Evolutionary conservation across 1,284 basidiomycete species (phyloP), one percentile per base, ranked within the genome.

Genomic region (Trichosporon ovoides): DNA sequence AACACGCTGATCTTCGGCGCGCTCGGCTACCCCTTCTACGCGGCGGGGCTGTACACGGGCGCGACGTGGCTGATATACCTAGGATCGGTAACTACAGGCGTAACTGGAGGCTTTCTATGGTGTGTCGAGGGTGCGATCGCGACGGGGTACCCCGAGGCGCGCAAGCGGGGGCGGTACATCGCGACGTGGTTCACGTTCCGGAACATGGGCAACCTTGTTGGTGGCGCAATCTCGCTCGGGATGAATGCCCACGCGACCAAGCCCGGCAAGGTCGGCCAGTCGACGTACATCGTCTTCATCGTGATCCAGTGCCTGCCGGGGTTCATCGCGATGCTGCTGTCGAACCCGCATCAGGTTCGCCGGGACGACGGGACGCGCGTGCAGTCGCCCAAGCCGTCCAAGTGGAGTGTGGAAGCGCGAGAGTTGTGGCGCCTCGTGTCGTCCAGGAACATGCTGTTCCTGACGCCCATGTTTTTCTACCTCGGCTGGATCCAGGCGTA

Each of bases 31-130:
- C 68, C 70, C 0, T 59, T 71, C 1, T 72, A 72, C 59, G 69
- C 68, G 14, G 71, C 70, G 16, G 71, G 67, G 12, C 66, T 73
- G 34, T 73, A 73, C 59, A 58, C 53, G 3, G 58, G 67, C n/a
- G 64, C 58, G 7, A 65, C 65, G 18, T 68, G 68, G 62, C 68
- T 71, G 55, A 55, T 72, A 55, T 62, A 70, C 57, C 66, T 70
- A 35, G 71, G 68, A 11, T 57, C 59, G 33, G 66, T 64, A 7
- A 55, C 57, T 14, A 71, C 69, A 52, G 71, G 71, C 37, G 66
- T 73, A 52, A 64, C 62, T 6, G 70, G 70, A 14, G 71, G 70
- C 10, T 68, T 72, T 61, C 70, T 72, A 64, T 73, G 71, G 71
- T 28, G 24, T 5, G 49, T 55, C 36, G 57, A 58, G 16, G 57